A percentile compares a stretch with the other conserved stretches of the same genome.
phyloP scores from a whole-genome alignment of 2,329 filamentous ascomycete genomes.

The Pseudogymnoascus sp. region DNA sequence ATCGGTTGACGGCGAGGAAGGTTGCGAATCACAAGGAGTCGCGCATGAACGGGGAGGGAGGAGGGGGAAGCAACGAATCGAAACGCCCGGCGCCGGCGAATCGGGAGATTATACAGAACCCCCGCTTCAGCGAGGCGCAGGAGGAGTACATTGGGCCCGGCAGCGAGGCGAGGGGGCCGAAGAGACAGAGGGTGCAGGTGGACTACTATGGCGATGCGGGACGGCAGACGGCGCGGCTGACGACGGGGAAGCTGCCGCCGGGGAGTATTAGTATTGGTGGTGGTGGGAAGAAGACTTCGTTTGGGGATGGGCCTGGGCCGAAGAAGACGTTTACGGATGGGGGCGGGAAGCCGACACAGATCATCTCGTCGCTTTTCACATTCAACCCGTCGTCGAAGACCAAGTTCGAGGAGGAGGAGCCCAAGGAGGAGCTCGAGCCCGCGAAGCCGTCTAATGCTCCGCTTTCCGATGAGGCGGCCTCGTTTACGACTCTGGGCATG shows the following conservation, averaged over 20 bases:
- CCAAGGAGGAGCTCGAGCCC: constrained; percentile 41
- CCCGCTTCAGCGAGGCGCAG: neutral
- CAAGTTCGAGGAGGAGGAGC: constrained; percentile 37
- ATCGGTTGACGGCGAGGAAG: constrained; percentile 74
- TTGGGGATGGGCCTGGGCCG: constrained; percentile 17
- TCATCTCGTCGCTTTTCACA: constrained; percentile 88
- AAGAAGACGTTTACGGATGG: constrained; percentile 24
- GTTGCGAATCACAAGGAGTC: constrained; percentile 45
- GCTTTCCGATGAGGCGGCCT: constrained; percentile 71
- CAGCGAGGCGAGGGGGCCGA: constrained; percentile 26
- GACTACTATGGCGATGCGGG: constrained; percentile 9
- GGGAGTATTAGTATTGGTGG: constrained; percentile 28
- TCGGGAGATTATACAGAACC: constrained; percentile 8
- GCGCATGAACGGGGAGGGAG: constrained; percentile 26
- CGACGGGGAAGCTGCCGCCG: constrained; percentile 31
- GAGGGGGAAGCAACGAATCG: constrained; percentile 22
- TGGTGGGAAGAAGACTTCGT: constrained; percentile 16
- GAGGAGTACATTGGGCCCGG: constrained; percentile 27
- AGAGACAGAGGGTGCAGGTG: constrained; percentile 37
- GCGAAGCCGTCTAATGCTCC: constrained; percentile 84
- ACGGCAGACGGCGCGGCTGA: constrained; percentile 16
- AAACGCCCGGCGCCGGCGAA: constrained; percentile 12
- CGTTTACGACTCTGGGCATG: constrained; percentile 78
- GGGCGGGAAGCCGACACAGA: constrained; percentile 45
- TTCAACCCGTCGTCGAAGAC: constrained; percentile 73